Percentiles rank a stretch among this genome's conserved stretches.
These are phyloP conservation scores for Jamesozyma lodderae DNA, from an alignment of 805 yeast species.

Conservation along the genomic window DNA sequence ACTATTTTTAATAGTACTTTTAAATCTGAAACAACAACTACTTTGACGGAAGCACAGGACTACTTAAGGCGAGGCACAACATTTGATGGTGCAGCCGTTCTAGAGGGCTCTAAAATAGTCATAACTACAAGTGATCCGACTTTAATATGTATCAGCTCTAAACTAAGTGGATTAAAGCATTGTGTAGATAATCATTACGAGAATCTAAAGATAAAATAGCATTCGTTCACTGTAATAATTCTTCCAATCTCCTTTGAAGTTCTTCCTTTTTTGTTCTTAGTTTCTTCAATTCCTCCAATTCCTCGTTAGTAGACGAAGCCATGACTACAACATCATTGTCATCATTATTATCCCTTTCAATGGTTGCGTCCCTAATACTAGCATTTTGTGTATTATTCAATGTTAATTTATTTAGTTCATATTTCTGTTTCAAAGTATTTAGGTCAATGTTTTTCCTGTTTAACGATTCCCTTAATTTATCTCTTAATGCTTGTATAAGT, in stretches of 20 bases:
- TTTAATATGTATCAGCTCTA: slow-evolving; percentile 51
- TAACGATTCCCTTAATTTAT: slow-evolving; percentile 21
- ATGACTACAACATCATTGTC: slow-evolving; percentile 23
- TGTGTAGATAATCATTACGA: slow-evolving; percentile 5
- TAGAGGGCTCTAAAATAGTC: slow-evolving; percentile 48
- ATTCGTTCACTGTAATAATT: neutral
- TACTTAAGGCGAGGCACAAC: slow-evolving; percentile 56
- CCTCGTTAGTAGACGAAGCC: slow-evolving; percentile 28
- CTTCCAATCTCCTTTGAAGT: slow-evolving; percentile 11
- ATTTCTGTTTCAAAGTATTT: slow-evolving; percentile 23
- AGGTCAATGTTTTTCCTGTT: slow-evolving; percentile 22
- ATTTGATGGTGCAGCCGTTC: slow-evolving; percentile 48
- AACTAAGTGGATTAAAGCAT: slow-evolving; percentile 49
- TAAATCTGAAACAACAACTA: slow-evolving; percentile 25
- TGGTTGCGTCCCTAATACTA: slow-evolving; percentile 4
- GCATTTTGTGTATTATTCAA: slow-evolving; percentile 9
- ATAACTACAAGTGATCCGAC: slow-evolving; percentile 61
- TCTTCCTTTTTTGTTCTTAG: slow-evolving; percentile 19
- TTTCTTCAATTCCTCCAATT: slow-evolving; percentile 21
- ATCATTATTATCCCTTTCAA: slow-evolving; percentile 1
- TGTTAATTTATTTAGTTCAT: slow-evolving; percentile 22
- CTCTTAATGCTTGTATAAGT: slow-evolving; percentile 19
- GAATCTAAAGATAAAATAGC: slow-evolving; percentile 2
- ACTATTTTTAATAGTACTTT: slow-evolving; percentile 26
- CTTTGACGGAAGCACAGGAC: slow-evolving; percentile 37